Evolutionary conservation across 148 eudicot species (phyloP), one percentile per base, ranked within the genome.

Genomic region (Rhododendron griersonianum): DNA sequence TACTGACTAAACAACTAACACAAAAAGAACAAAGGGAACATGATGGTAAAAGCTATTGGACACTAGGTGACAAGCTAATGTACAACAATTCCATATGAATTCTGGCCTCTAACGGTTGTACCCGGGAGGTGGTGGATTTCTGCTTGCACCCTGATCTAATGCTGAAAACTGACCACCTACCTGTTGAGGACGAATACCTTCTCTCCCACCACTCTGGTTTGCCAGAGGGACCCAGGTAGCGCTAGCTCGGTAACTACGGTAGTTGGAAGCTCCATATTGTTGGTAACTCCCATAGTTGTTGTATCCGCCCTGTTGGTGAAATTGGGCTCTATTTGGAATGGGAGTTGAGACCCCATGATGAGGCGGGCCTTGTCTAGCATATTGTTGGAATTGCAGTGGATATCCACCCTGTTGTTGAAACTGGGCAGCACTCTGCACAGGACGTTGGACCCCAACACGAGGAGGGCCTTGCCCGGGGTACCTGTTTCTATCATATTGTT

Each of bases 191-290:
- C 19, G 48, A 75, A 35, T 39, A 39, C 47, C 79, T 19, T 91
- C 95, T 87, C 96, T 78, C 47, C 87, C 90, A 76, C 48, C 87
- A 71, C 82, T 77, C 8, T 86, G 90, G 71, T 85, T 88, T 21
- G 74, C 89, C 57, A 83, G 91, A 41, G 95, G 90, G 25, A 53
- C 85, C 84, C 78, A 84, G 14, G 87, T 84, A 81, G 91, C 92
- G 74, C 88, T 88, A 80, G 91, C 92, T 65, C 87, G 89, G 86
- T 84, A 84, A 80, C 88, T 90, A 77, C 44, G 84, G 88, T 91
- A 87, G 53, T 85, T 90, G 55, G 91, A 89, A 53, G 84, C 89
- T 18, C 92, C 92, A 50, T 85, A 85, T 23, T 92, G 78, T 90
- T 92, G 92, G 75, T 90, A 76, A 69, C 83, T 78, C 59, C 75